A percentile compares a stretch with the other conserved stretches of the same genome.
Evolutionary conservation across 108 stramenopile species (phyloP).

Genomic region (Cylindrotheca fusiformis): DNA sequence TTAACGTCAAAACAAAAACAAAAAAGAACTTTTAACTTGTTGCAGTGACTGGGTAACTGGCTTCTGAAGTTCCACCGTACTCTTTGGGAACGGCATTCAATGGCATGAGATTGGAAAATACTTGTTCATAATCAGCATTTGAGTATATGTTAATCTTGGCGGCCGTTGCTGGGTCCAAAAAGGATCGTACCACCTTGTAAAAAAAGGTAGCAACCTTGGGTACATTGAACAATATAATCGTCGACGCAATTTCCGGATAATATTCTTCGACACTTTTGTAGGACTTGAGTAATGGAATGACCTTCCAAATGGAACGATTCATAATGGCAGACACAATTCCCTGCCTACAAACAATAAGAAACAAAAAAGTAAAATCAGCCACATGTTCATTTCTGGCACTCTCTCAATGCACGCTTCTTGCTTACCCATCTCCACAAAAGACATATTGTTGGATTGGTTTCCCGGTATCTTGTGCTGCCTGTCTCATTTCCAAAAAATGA

Average conservation of each 20-base stretch:
- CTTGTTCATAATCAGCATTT: background rate
- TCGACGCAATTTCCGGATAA: background rate
- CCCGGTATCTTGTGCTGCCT: background rate
- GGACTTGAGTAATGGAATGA: background rate
- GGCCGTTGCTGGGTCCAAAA: background rate
- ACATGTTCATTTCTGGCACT: background rate
- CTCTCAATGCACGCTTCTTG: background rate
- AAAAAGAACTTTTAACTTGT: no score
- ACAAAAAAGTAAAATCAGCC: background rate
- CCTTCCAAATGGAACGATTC: slow-evolving; percentile 1
- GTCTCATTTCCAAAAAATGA: background rate
- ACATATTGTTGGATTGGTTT: background rate
- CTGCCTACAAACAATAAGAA: background rate
- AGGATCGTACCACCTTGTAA: background rate
- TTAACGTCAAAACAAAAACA: no score
- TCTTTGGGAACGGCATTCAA: background rate
- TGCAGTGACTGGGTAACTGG: background rate
- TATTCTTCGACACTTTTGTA: background rate
- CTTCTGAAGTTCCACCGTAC: background rate
- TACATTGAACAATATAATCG: background rate
- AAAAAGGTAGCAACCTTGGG: background rate
- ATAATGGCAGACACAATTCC: background rate
- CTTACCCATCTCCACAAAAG: slow-evolving; percentile 1
- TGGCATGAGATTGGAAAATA: background rate
- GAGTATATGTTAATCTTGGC: background rate